A percentile compares a stretch with the other conserved stretches of the same genome.
Evolutionary conservation across 2,329 filamentous ascomycete species (phyloP).

Genomic region (Conoideocrella luteorostrata): DNA sequence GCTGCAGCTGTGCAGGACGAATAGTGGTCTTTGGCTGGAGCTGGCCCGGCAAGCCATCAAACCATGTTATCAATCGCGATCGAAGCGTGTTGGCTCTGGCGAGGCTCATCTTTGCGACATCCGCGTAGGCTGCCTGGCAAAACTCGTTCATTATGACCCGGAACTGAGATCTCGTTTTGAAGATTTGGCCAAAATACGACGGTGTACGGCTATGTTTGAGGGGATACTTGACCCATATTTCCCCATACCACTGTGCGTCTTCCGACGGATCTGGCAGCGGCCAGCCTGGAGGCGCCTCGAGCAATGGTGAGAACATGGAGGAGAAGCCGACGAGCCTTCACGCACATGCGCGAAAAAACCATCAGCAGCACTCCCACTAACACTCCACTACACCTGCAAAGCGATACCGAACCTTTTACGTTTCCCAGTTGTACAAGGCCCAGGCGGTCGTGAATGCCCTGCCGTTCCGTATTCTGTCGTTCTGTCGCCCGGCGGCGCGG

Average conservation of each 20-base stretch:
- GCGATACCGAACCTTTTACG: too few species aligned
- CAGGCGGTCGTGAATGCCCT: constrained; percentile 26
- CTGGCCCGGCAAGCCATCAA: constrained; percentile 16
- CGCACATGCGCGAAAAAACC: too few species aligned
- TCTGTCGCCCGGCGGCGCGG: constrained; percentile 7
- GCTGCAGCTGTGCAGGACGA: constrained; percentile 27
- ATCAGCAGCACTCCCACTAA: too few species aligned
- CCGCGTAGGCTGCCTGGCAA: constrained; percentile 13
- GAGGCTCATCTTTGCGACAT: constrained; percentile 11
- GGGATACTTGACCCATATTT: constrained; percentile 31
- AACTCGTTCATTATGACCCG: constrained; percentile 28
- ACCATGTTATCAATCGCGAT: constrained; percentile 21
- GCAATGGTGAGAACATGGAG: constrained; percentile 20
- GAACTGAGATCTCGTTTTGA: constrained; percentile 22
- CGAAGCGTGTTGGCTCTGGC: constrained; percentile 16
- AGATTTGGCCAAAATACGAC: constrained; percentile 20
- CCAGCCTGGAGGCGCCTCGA: constrained; percentile 23
- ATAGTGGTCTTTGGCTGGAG: constrained; percentile 23
- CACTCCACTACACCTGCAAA: too few species aligned
- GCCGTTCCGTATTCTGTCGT: constrained; percentile 15
- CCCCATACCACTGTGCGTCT: constrained; percentile 25
- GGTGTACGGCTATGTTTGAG: constrained; percentile 14
- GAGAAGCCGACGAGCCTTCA: constrained; percentile 19
- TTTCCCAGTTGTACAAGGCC: constrained; percentile 29
- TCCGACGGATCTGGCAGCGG: constrained; percentile 22